Conservation (phyloP, 2,329 filamentous ascomycete species). For the Trichoderma oligosporum region DNA sequence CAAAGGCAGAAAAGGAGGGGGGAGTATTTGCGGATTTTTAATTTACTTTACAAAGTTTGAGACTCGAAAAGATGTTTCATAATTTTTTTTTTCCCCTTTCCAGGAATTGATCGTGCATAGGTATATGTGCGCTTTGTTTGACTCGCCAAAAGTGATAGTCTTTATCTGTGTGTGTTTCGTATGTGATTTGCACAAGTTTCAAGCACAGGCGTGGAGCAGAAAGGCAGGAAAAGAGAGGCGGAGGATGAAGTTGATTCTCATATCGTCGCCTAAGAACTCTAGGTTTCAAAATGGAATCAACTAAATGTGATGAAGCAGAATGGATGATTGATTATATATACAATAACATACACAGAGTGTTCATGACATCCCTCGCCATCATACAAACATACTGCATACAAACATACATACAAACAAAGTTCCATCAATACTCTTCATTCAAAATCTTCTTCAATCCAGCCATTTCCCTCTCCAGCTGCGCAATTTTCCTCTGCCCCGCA, state of each 20-base stretch:
- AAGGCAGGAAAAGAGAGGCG: no score
- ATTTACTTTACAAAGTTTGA: background rate
- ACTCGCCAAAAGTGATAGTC: no score
- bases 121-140: background rate
- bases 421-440: conserved; percentile 40
- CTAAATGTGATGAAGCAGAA: background rate
- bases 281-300: background rate
- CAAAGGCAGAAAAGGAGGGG: background rate
- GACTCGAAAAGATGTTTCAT: background rate
- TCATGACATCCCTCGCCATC: background rate
- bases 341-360: background rate
- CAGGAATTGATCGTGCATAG: background rate
- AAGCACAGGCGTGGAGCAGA: no score
- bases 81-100: background rate
- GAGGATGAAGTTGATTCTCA: no score
- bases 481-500: conserved; percentile 70
- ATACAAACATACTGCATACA: no score
- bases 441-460: conserved; percentile 64
- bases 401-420: background rate
- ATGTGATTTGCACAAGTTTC: no score
- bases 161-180: no score
- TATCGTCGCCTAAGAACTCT: no score
- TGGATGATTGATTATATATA: background rate
- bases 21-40: conserved; percentile 9
- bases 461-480: conserved; percentile 69